phyloP scores from a whole-genome alignment of 2,329 filamentous ascomycete species.

The Lachnellula hyalina region DNA sequence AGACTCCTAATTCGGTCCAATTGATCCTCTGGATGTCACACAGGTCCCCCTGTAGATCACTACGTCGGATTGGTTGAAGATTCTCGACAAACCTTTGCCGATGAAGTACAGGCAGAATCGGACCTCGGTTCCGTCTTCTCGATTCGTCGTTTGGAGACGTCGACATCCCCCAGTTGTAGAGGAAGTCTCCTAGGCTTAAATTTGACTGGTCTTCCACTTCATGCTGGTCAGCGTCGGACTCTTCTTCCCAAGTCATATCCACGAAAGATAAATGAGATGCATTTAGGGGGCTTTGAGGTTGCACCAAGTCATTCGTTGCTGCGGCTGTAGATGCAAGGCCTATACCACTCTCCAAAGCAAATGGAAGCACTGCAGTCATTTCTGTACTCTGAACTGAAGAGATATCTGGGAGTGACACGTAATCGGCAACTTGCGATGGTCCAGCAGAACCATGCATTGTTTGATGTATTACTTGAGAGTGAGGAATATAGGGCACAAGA shows the following conservation, averaged over 20 bases:
- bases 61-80: conserved; percentile 32
- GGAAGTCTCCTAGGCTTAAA: conserved; percentile 44
- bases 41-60: conserved; percentile 48
- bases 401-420: conserved; percentile 10
- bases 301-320: conserved; percentile 4
- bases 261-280: conserved; percentile 7
- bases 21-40: conserved; percentile 57
- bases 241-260: conserved; percentile 10
- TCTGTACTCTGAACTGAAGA: neutral
- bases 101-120: conserved; percentile 14
- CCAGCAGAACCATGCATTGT: conserved; percentile 1
- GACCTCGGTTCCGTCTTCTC: conserved; percentile 13
- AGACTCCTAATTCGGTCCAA: conserved; percentile 49
- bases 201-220: conserved; percentile 39
- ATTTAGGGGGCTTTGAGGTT: conserved; percentile 1
- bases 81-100: conserved; percentile 14
- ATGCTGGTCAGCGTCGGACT: conserved; percentile 25
- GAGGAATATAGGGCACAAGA: conserved; percentile 15
- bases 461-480: conserved; percentile 2
- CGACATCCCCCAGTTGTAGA: conserved; percentile 40
- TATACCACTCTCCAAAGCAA: conserved; percentile 3
- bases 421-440: neutral
- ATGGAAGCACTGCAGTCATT: neutral
- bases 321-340: conserved; percentile 4
- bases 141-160: conserved; percentile 3